These are phyloP conservation scores for Hymenoscyphus fraxineus DNA, from an alignment of 2,329 filamentous ascomycete genomes.

Conservation along the genomic window DNA sequence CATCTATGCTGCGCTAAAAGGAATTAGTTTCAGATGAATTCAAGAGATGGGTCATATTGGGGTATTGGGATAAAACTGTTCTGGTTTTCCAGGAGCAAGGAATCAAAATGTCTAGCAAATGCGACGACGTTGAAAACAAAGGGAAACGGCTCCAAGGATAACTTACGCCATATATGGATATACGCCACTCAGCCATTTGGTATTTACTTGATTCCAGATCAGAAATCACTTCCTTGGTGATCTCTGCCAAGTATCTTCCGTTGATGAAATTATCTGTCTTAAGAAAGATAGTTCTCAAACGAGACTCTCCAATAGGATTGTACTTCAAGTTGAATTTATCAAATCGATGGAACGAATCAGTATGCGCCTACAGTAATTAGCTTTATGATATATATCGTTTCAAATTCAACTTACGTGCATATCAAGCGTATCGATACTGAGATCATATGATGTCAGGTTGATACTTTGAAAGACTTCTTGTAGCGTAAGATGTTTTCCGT, in stretches of 20 bases:
- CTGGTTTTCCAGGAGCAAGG: not conserved
- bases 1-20: conserved; percentile 63
- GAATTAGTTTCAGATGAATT: not conserved
- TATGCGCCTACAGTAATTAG: conserved; percentile 65
- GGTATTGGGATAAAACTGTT: not conserved
- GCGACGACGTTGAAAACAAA: not conserved
- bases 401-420: conserved; percentile 72
- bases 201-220: conserved; percentile 99
- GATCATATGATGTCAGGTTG: conserved; percentile 92
- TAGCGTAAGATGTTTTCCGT: conserved; percentile 87
- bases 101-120: not conserved
- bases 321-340: conserved; percentile 99
- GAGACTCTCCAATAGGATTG: conserved; percentile 93
- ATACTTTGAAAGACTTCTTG: conserved; percentile 96
- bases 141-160: not conserved
- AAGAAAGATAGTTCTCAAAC: conserved; percentile 93
- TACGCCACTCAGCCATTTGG: conserved; percentile 99
- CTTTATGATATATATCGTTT: not conserved
- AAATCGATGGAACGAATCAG: conserved; percentile 96
- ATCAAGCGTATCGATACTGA: conserved; percentile 96
- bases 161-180: conserved; percentile 81
- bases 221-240: conserved; percentile 95
- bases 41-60: not conserved
- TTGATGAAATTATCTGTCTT: conserved; percentile 99
- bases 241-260: conserved; percentile 91